Evolutionary conservation across 768 basidiomycete genomes (phyloP), one percentile per base, ranked within the genome.

Genomic region (Baorangia bicolor): DNA sequence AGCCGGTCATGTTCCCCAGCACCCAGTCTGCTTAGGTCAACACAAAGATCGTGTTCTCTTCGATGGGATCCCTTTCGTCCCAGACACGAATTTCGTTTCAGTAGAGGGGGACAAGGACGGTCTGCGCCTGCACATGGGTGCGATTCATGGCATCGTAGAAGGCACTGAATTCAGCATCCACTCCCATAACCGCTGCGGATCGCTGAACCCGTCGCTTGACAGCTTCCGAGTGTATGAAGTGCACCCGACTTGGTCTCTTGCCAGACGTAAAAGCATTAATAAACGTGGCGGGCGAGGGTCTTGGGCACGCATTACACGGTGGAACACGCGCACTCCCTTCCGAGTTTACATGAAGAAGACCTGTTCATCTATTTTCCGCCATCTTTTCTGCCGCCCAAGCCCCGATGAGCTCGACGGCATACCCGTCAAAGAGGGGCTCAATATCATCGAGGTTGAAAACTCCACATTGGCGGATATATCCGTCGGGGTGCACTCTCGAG

Each of bases 91-190:
- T 34, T 82, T 80, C 53, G 74, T 83, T 49, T 69, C 78, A 14
- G 77, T 79, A 35, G 73, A 74, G 42, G 64, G 75, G 18, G 69
- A 77, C 44, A 69, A 71, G 31, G 73, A 75, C 21, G 63, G 67
- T 38, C 60, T 86, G 42, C 79, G 79, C 56, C 68, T 88, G 31
- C 79, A 79, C 33, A 78, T 81, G 35, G 87, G 87, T 13, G 76
- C 79, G 1, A 78, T 83, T 5, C 85, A 87, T 56, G 87, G 87
- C 2, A 73, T 88, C 20, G 76, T 79, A n/a, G 78, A 80, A 56
- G 87, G 85, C 44, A 84, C 79, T 10, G 82, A 86, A 58, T 77
- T 89, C 56, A 79, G 77, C 38, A 43, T 88, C 21, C 85, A 88
- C 64, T 71, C 76, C 21, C 85, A 88, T 66, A 87, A 88, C 66